Evolutionary conservation across 805 yeast species (phyloP), one percentile per base, ranked within the genome.

Genomic region (Wickerhamiella occidentalis): DNA sequence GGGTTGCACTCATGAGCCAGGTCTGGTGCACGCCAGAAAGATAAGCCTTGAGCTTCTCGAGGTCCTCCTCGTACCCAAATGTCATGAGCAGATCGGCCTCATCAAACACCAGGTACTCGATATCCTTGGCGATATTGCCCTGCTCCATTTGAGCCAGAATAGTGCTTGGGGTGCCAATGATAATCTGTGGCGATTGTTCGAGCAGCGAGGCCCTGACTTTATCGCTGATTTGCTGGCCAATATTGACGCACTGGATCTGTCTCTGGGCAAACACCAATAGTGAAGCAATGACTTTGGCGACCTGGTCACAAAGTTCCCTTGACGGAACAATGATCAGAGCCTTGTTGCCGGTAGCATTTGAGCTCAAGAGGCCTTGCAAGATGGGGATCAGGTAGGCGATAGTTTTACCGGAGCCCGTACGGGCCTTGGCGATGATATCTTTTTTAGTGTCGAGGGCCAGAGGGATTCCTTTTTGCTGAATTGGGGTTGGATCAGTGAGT

Each of bases 381-480:
- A 92, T 80, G 6, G 98, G 98, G 45, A 90, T 75, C 54, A 82
- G 67, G 62, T 90, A 90, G 1, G 96, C 94, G 9, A 85, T 84
- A 0, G 97, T 90, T 65, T 90, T 90, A 55, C 97, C 97, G 7
- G 95, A 83, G 3, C 98, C 98, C 0, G 98, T 90, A 22, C 85
- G 79, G 6, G 97, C 96, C 62, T 84, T 80, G 35, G 96, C 96
- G 43, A 90, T 82, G 55, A 90, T 82, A 63, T 90, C 96, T 68
- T 87, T 81, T 61, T 82, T 84, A 56, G 90, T 92, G 55, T 85
- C 83, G 48, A 92, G 67, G 0, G 98, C 96, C 45, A 92, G 68
- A 40, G 94, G 95, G 52, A 92, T 85, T n/a, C 95, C 83, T 61
- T 80, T 80, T 7, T 94, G 76, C 67, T 92, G 98, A 49, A 92